These are phyloP conservation scores for Phyllosticta citriasiana DNA, from an alignment of 2,329 filamentous ascomycete species.

Conservation along the genomic window DNA sequence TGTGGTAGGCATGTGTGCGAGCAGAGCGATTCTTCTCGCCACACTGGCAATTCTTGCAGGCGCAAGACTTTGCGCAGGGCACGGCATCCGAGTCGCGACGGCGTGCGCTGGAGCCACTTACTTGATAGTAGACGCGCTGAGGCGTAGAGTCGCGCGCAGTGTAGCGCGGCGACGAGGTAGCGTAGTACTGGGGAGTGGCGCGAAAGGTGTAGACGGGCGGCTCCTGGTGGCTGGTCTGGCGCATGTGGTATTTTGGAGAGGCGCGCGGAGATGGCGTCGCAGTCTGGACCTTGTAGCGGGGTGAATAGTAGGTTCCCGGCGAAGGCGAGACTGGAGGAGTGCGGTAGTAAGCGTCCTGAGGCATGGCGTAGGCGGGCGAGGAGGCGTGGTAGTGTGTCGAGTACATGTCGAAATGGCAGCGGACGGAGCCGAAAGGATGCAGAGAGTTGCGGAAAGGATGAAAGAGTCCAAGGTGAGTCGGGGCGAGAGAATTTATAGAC, in stretches of 20 bases:
- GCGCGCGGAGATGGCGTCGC: slow-evolving; percentile 37
- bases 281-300: slow-evolving; percentile 39
- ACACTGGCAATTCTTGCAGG: slow-evolving; percentile 22
- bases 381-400: slow-evolving; percentile 24
- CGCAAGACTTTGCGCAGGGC: slow-evolving; percentile 25
- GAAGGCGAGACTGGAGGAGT: slow-evolving; percentile 38
- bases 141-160: slow-evolving; percentile 31
- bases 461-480: background rate
- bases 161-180: slow-evolving; percentile 34
- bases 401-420: slow-evolving; percentile 17
- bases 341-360: slow-evolving; percentile 25
- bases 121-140: slow-evolving; percentile 50
- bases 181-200: slow-evolving; percentile 24
- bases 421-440: slow-evolving; percentile 7
- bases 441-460: background rate
- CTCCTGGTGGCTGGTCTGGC: slow-evolving; percentile 45
- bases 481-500: background rate
- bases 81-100: slow-evolving; percentile 29
- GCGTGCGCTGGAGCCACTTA: slow-evolving; percentile 50
- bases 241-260: slow-evolving; percentile 36
- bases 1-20: slow-evolving; percentile 45
- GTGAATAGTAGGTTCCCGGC: slow-evolving; percentile 41
- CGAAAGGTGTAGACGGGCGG: slow-evolving; percentile 34
- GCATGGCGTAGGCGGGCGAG: slow-evolving; percentile 25
- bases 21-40: slow-evolving; percentile 41